Conservation (phyloP, 371 early-diverging fungal species). For the Smittium mucronatum region DNA sequence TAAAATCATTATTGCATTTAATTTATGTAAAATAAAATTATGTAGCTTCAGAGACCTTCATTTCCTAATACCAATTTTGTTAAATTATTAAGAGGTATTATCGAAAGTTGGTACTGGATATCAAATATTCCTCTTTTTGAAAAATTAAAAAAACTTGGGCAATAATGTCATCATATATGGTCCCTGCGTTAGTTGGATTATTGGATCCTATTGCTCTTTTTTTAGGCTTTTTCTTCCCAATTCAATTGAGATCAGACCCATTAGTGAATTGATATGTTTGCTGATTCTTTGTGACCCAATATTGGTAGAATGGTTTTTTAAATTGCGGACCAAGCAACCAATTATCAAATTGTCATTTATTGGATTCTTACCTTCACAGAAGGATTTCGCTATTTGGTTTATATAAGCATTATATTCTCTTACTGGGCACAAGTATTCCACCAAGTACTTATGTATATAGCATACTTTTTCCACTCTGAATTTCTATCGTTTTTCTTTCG, state of each 20-base stretch:
- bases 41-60: no score
- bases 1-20: not conserved
- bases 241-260: not conserved
- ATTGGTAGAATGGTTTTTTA: not conserved
- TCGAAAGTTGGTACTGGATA: not conserved
- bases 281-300: constrained; percentile 1
- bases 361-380: not conserved
- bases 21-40: no score
- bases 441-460: not conserved
- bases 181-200: not conserved
- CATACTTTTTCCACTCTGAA: not conserved
- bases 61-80: not conserved
- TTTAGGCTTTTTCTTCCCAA: not conserved
- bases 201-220: not conserved
- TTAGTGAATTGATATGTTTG: not conserved
- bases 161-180: not conserved
- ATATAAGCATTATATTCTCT: not conserved
- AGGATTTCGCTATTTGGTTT: not conserved
- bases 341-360: not conserved
- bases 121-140: not conserved
- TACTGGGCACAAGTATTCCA: not conserved
- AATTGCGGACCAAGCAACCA: not conserved
- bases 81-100: not conserved
- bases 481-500: not conserved
- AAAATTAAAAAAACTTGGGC: not conserved